phyloP scores from a whole-genome alignment of 2,329 filamentous ascomycete species.

The Colletotrichum echinochloae region DNA sequence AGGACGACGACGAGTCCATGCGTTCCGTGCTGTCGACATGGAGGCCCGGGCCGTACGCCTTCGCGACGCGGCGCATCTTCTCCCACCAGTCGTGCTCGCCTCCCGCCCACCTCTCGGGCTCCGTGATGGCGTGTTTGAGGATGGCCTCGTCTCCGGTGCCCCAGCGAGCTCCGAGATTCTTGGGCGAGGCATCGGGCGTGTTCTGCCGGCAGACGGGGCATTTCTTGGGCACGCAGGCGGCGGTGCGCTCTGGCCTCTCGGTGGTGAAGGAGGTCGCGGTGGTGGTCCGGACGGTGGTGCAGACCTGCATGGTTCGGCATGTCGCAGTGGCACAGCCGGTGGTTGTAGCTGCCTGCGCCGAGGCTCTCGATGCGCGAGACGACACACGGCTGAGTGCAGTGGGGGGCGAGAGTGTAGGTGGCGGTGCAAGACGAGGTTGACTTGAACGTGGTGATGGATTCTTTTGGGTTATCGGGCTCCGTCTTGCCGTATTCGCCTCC shows the following conservation, averaged over 20 bases:
- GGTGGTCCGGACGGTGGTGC: conserved; percentile 28
- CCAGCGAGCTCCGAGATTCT: neutral
- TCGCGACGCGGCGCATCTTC: conserved; percentile 34
- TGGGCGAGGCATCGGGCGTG: neutral
- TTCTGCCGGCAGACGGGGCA: conserved; percentile 17
- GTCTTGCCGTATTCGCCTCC: neutral
- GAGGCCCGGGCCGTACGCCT: conserved; percentile 31
- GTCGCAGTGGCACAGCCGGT: conserved; percentile 36
- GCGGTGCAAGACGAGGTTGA: conserved; percentile 25
- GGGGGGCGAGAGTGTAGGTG: conserved; percentile 34
- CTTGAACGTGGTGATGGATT: neutral
- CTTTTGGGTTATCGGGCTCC: conserved; percentile 26
- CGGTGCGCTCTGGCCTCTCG: conserved; percentile 14
- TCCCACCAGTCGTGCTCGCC: conserved; percentile 38
- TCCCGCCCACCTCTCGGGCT: conserved; percentile 26
- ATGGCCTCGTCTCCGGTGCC: conserved; percentile 36
- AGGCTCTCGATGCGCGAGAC: conserved; percentile 22
- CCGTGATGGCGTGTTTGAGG: conserved; percentile 11
- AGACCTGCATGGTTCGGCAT: conserved; percentile 34
- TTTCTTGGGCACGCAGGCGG: conserved; percentile 19
- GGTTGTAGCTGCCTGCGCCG: conserved; percentile 24
- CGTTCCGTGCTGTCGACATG: conserved; percentile 2
- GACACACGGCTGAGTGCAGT: conserved; percentile 39
- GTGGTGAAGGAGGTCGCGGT: conserved; percentile 32
- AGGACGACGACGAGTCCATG: conserved; percentile 22